Percentiles rank a stretch among this genome's conserved stretches.
These are phyloP conservation scores for Coemansia nantahalensis DNA, from an alignment of 192 early-diverging fungal species.

Conservation along the genomic window DNA sequence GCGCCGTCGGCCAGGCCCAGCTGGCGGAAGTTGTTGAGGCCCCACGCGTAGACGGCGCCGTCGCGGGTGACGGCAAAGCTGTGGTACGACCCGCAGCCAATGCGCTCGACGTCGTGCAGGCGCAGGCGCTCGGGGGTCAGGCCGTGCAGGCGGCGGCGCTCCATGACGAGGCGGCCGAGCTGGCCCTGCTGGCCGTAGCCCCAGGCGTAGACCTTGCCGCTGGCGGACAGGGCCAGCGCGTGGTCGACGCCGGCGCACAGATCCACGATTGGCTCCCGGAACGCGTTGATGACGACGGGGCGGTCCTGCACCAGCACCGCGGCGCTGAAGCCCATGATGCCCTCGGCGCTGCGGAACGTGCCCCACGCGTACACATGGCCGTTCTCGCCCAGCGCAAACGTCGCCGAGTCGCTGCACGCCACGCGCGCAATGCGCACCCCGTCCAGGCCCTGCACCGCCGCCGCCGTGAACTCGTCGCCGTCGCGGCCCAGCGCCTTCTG, in stretches of 20 bases:
- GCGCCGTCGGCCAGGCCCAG: constrained; percentile 61
- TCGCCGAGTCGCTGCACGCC: constrained; percentile 81
- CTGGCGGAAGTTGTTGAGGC: constrained; percentile 90
- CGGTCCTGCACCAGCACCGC: constrained; percentile 61
- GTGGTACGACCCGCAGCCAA: constrained; percentile 81
- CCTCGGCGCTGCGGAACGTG: constrained; percentile 78
- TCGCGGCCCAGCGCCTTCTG: constrained; percentile 77
- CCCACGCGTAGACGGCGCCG: constrained; percentile 74
- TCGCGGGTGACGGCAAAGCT: constrained; percentile 74
- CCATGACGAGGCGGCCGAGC: constrained; percentile 77
- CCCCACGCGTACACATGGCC: constrained; percentile 89
- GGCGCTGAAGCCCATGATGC: constrained; percentile 79
- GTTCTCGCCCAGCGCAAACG: constrained; percentile 71
- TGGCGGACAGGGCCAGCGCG: constrained; percentile 66
- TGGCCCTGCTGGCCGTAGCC: constrained; percentile 88
- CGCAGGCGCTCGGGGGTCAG: constrained; percentile 57
- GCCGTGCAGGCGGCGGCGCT: constrained; percentile 67
- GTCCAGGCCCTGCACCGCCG: constrained; percentile 75
- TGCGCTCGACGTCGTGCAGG: constrained; percentile 57
- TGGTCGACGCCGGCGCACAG: constrained; percentile 86
- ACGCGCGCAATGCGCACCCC: constrained; percentile 68
- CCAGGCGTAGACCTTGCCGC: constrained; percentile 84
- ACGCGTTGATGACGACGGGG: constrained; percentile 59
- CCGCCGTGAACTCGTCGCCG: constrained; percentile 66
- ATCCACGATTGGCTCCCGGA: constrained; percentile 66